Conservation (phyloP, 139 green algal species). For the Closterium sp. region DNA sequence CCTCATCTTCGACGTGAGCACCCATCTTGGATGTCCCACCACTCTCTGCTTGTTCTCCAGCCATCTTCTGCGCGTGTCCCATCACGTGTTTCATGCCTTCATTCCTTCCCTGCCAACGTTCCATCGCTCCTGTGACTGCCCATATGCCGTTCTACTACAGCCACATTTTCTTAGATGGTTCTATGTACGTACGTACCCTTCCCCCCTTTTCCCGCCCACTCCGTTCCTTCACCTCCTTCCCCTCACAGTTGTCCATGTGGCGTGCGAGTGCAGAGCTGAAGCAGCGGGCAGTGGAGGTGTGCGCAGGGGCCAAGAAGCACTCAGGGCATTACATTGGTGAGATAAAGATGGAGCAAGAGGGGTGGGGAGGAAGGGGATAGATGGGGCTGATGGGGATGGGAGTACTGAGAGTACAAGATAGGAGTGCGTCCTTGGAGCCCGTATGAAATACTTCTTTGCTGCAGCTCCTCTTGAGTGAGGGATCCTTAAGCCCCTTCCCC, state of each 20-base stretch:
- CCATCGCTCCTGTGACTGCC: no score
- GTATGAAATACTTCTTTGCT: no score
- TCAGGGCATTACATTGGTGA: slow-evolving; percentile 40
- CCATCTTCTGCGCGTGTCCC: no score
- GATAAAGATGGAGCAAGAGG: no score
- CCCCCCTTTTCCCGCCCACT: neutral
- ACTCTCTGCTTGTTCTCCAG: neutral
- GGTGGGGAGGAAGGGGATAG: neutral
- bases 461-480: no score
- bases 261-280: slow-evolving; percentile 74
- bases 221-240: neutral
- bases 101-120: no score
- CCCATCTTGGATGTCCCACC: neutral
- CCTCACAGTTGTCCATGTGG: slow-evolving; percentile 81
- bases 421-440: no score
- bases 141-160: no score
- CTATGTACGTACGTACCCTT: neutral
- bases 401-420: no score
- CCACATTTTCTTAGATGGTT: no score
- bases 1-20: slow-evolving; percentile 49
- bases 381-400: no score
- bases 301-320: neutral
- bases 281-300: slow-evolving; percentile 18
- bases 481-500: neutral
- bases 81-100: no score